Base-by-base conservation (phyloP, 305 asterid species). In the Fraxinus angustifolia region DNA sequence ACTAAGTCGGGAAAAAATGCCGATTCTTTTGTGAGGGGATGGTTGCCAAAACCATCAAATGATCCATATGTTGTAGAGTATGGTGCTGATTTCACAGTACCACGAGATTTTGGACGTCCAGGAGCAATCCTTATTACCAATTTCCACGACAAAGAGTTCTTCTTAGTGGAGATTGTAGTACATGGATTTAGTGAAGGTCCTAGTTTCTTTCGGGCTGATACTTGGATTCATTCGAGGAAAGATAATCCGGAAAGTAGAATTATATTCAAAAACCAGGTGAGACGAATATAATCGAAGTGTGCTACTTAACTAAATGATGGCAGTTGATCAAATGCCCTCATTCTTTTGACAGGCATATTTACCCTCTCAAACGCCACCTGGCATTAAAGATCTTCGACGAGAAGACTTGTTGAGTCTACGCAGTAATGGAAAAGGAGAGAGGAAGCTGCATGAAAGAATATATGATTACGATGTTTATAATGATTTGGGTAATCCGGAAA, bases 401-500 rank as follows among this genome's bases (percentile, higher is more conserved):
- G 88, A 89, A 33, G 97, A 91, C 85, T 80, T 93, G 89, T 17
- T 80, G 84, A 87, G 92, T 83, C 86, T 88, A 33, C 92, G 94
- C 73, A 97, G 98, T n/a, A 84, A 86, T 73, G 91, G 95, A 36
- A 82, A 88, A 81, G 95, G 87, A 0, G 90, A 86, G 90, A 90
- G 98, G 82, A 84, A 93, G 86, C 21, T 85, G 81, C 92, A 92
- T 3, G 98, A 93, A 80, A 88, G 95, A 73, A 72, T 94, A 50
- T 94, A 93, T 48, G 97, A 94, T 76, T 94, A 94, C 80, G 98
- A 88, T 68, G 82, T 87, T 36, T 94, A 94, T 75, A 94, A 93
- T 84, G 98, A 94, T 83, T 86, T 94, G 86, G 98, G 97, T 8
- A 91, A 89, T 89, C 97, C 98, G 40, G 94, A 92, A 50, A 90